Evolutionary conservation across 352 stramenopile genomes (phyloP).

Genomic region (Phytophthora europaea): DNA sequence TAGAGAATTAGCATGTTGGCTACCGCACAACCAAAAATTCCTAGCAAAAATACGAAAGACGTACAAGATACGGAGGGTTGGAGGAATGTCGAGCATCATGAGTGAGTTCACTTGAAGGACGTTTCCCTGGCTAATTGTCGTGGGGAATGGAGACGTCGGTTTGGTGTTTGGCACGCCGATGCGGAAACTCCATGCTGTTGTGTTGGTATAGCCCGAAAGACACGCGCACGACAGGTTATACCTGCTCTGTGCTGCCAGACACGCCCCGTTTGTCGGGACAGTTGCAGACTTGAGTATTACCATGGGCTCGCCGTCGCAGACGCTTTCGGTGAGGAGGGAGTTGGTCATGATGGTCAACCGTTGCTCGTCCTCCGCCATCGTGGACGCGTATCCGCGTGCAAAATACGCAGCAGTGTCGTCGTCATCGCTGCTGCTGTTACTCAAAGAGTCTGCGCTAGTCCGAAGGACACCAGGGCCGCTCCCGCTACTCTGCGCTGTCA

Average conservation of each 20-base stretch:
- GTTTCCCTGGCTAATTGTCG: conserved; percentile 11
- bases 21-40: neutral
- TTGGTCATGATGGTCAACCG: conserved; percentile 45
- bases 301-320: conserved; percentile 49
- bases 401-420: conserved; percentile 38
- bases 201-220: conserved; percentile 40
- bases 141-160: conserved; percentile 21
- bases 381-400: conserved; percentile 43
- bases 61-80: conserved; percentile 36
- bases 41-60: conserved; percentile 4
- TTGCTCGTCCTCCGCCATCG: conserved; percentile 38
- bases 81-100: conserved; percentile 40
- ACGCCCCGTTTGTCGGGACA: conserved; percentile 41
- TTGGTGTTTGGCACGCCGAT: conserved; percentile 30
- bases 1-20: neutral
- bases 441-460: neutral
- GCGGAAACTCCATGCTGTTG: conserved; percentile 45
- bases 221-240: conserved; percentile 62
- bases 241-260: conserved; percentile 36
- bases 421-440: conserved; percentile 11
- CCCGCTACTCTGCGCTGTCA: conserved; percentile 13
- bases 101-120: conserved; percentile 37
- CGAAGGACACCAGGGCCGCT: conserved; percentile 6
- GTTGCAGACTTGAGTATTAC: conserved; percentile 47
- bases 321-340: conserved; percentile 41